Evolutionary conservation across 306 rosid species (phyloP).

Genomic region (Pterocarpus macrocarpus): DNA sequence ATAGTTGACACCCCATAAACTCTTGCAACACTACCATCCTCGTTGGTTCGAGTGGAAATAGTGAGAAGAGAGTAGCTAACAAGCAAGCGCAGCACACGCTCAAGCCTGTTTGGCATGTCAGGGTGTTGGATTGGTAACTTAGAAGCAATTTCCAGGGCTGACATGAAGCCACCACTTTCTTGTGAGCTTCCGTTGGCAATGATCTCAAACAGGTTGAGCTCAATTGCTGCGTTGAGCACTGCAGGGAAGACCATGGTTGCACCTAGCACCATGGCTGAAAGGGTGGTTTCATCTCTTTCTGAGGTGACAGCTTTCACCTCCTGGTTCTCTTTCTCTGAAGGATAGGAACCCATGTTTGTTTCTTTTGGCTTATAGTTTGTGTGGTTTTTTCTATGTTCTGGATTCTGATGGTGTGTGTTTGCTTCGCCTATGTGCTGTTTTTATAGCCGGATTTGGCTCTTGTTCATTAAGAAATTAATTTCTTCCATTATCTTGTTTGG

Average conservation of each 20-base stretch:
- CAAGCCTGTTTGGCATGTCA: constrained; percentile 34
- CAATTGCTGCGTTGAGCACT: constrained; percentile 49
- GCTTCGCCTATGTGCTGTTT: background rate
- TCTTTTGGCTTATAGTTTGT: background rate
- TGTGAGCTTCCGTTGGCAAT: constrained; percentile 22
- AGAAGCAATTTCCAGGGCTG: constrained; percentile 39
- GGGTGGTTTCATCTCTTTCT: background rate
- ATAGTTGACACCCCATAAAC: constrained; percentile 12
- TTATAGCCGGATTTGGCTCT: background rate
- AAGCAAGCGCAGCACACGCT: constrained; percentile 45
- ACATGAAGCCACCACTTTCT: constrained; percentile 32
- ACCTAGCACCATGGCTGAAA: constrained; percentile 41
- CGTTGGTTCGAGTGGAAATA: constrained; percentile 20
- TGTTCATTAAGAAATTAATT: too few species aligned
- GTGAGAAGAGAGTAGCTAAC: constrained; percentile 42
- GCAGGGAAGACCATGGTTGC: constrained; percentile 44
- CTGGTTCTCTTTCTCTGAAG: background rate
- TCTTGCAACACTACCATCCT: constrained; percentile 9
- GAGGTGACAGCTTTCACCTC: background rate
- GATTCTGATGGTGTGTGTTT: background rate
- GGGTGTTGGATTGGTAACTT: constrained; percentile 29
- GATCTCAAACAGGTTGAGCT: constrained; percentile 48
- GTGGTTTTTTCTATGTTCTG: too few species aligned
- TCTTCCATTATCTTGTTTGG: too few species aligned
- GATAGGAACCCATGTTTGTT: background rate